Evolutionary conservation across 345 rosid genomes (phyloP), one percentile per base, ranked within the genome.

Genomic region (Citrus reticulata): DNA sequence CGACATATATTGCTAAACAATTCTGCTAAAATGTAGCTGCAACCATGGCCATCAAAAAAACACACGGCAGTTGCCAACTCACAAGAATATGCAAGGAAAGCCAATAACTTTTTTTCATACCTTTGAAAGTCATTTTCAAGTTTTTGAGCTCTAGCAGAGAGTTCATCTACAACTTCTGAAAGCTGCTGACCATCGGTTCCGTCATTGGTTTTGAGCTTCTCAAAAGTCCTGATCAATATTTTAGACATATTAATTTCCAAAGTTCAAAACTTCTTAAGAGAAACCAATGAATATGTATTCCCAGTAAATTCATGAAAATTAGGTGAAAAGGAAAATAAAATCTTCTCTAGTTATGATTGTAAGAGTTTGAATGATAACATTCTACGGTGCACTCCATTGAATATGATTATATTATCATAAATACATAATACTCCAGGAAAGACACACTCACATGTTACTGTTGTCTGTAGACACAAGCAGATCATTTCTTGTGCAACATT

Each of bases 91-190:
- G 22, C 29, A 35, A 78, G 37, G 19, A 60, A 77, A 14, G 61
- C 20, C 20, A 57, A 37, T 46, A 69, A 42, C 63, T 22, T 35
- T 72, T 76, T 69, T 46, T 1, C 79, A 63, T 83, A 92, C 97
- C 97, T 92, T 71, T 81, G 81, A 20, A 91, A 75, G 68, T 82
- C 86, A 75, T 78, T 84, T 83, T 85, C 93, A 68, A 90, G 85
- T 78, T 85, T 85, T 85, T 78, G 84, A 22, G 86, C 84, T 86
- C 89, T 88, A 71, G 81, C 84, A 67, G 81, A 85, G 61, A 92
- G 73, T 58, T 73, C 84, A 73, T 91, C 92, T 80, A 86, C 74
- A 64, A 76, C 80, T 79, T 85, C 76, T 46, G 77, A 51, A 74
- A 80, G 35, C 55, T 71, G 76, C 68, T 70, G 74, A 64, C 77